phyloP scores from a whole-genome alignment of 2,329 filamentous ascomycete genomes.

The Lachnellula arida region DNA sequence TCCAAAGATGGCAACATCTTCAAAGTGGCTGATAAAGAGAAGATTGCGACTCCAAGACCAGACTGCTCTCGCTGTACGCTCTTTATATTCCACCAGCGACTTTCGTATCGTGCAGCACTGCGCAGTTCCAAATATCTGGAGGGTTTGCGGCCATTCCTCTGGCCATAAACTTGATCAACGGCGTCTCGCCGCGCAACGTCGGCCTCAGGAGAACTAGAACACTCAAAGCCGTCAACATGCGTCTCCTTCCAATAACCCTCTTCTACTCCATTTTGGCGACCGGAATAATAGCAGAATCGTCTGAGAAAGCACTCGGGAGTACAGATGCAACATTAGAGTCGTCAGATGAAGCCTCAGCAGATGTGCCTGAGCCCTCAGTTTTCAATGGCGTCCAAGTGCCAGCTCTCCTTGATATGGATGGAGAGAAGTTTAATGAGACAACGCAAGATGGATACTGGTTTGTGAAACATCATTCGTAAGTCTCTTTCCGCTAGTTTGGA shows the following conservation, averaged over 20 bases:
- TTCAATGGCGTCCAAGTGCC: constrained; percentile 50
- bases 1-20: no score
- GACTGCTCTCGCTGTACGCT: no score
- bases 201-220: constrained; percentile 20
- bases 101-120: no score
- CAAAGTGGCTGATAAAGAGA: no score
- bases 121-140: no score
- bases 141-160: no score
- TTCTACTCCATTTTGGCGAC: constrained; percentile 25
- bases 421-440: constrained; percentile 37
- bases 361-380: constrained; percentile 33
- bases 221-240: constrained; percentile 23
- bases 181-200: constrained; percentile 22
- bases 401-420: constrained; percentile 43
- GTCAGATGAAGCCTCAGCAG: constrained; percentile 25
- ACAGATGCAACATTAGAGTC: constrained; percentile 16
- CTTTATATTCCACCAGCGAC: no score
- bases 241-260: constrained; percentile 26
- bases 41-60: no score
- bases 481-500: neutral
- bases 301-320: constrained; percentile 12
- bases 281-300: constrained; percentile 19
- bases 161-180: constrained; percentile 2
- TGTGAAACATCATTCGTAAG: constrained; percentile 34
- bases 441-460: constrained; percentile 32